Base-by-base conservation (phyloP, 148 eudicot genomes). In the Pharnaceum exiguum region DNA sequence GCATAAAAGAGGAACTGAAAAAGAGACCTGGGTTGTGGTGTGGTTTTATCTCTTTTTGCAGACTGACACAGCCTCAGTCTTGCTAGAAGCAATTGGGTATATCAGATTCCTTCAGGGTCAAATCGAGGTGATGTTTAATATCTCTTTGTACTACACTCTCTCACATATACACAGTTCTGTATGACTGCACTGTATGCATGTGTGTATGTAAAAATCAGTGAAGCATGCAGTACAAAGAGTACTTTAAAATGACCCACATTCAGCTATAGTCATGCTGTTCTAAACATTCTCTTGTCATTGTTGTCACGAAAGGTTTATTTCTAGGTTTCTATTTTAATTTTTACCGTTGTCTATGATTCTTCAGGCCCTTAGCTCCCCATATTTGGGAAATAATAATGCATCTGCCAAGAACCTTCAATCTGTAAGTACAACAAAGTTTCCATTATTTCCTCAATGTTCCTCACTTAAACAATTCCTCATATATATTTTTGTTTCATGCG, bases 41-140 rank as follows among this genome's bases (percentile, higher is more conserved):
- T 49, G 58, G 19, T 55, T 19, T 63, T 15, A 42, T 51, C 21
- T 51, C 26, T 56, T 75, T 77, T 76, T 81, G 77, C 87, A 89
- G 96, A 89, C 96, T 79, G 96, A 89, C 85, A 89, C 96, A 23
- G 96, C 96, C 17, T 89, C 96, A 35, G 96, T 89, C 30, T 73
- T 89, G 75, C 57, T 82, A 59, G 96, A 89, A 79, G 85, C 90
- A 56, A 79, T 86, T 75, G 94, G 90, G 52, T 79, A 86, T 71
- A 86, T 89, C 76, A 82, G 87, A 86, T 81, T 83, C 87, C 94
- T 89, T 68, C 90, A 83, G 51, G 63, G 74, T 71, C 94, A 86
- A 79, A 86, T 89, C 67, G 77, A 86, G 96, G 94, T 89, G 67
- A 79, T 77, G 51, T 65, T 72, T 69, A 48, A 54, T 24, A 46